Conservation (phyloP, 176 grass and related monocot species). For the Olyra latifolia region DNA sequence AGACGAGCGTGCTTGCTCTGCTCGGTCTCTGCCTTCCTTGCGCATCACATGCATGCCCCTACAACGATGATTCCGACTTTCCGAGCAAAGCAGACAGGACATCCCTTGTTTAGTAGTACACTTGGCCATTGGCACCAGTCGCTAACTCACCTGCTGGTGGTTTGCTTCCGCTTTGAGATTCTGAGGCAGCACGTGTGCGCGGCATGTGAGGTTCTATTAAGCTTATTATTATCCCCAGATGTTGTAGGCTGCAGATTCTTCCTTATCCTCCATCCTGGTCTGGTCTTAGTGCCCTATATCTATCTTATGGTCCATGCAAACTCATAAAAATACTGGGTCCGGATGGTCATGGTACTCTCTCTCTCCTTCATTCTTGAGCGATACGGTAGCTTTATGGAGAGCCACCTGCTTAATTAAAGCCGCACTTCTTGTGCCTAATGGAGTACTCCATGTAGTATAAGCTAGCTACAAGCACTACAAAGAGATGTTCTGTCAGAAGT, state of each 20-base stretch:
- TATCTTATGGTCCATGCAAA: neutral
- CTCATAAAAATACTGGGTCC: neutral
- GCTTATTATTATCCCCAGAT: neutral
- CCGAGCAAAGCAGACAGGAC: neutral
- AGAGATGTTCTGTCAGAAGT: neutral
- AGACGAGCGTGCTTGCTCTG: neutral
- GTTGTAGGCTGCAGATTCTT: constrained; percentile 16
- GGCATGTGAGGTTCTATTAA: neutral
- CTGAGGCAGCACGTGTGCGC: constrained; percentile 14
- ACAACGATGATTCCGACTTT: neutral
- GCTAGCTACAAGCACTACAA: neutral
- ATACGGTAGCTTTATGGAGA: constrained; percentile 13
- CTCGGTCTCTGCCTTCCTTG: neutral
- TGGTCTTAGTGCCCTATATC: neutral
- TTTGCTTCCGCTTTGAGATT: constrained; percentile 16
- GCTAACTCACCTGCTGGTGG: too few relatives aligned
- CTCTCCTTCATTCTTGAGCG: neutral
- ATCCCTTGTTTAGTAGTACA: neutral
- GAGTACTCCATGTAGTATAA: too few relatives aligned
- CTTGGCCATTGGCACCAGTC: neutral
- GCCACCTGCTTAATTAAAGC: neutral
- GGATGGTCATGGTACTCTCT: neutral
- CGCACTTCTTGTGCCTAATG: neutral
- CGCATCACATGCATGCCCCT: neutral
- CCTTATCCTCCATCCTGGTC: constrained; percentile 28